phyloP scores from a whole-genome alignment of 2,329 filamentous ascomycete species.

The Capronia americana region DNA sequence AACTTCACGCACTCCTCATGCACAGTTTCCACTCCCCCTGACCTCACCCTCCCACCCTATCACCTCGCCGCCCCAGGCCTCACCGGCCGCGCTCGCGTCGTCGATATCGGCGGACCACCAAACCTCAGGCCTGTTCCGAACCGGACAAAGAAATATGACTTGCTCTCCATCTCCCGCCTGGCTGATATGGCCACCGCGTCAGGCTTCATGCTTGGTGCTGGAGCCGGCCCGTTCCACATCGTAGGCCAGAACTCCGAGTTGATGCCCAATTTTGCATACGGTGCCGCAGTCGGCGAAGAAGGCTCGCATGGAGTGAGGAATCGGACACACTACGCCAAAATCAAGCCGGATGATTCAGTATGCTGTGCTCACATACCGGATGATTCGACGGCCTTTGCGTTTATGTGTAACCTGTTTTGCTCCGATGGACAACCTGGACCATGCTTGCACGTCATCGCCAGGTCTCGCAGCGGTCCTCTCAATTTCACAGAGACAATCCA shows the following conservation, averaged over 20 bases:
- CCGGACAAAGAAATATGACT: slow-evolving; percentile 46
- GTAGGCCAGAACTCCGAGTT: slow-evolving; percentile 54
- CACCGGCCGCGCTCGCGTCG: slow-evolving; percentile 49
- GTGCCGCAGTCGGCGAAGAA: slow-evolving; percentile 24
- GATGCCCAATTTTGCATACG: slow-evolving; percentile 49
- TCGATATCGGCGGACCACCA: slow-evolving; percentile 54
- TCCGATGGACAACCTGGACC: slow-evolving; percentile 46
- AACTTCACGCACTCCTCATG: slow-evolving; percentile 26
- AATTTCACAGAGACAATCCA: slow-evolving; percentile 49
- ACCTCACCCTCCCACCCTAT: slow-evolving; percentile 49
- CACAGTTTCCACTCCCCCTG: slow-evolving; percentile 37
- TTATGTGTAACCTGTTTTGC: slow-evolving; percentile 55
- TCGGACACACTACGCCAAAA: slow-evolving; percentile 42
- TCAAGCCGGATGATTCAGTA: slow-evolving; percentile 25
- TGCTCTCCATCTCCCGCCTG: slow-evolving; percentile 43
- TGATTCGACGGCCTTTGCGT: slow-evolving; percentile 45
- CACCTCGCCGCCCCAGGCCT: slow-evolving; percentile 50
- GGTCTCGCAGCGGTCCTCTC: slow-evolving; percentile 40
- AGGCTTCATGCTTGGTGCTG: slow-evolving; percentile 51
- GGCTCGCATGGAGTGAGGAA: slow-evolving; percentile 37
- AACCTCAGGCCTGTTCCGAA: slow-evolving; percentile 50
- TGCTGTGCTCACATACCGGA: slow-evolving; percentile 36
- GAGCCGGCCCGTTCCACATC: slow-evolving; percentile 52
- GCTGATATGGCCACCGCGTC: slow-evolving; percentile 47
- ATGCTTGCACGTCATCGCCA: slow-evolving; percentile 48